Percentiles rank a stretch among this genome's conserved stretches.
phyloP scores from a whole-genome alignment of 768 basidiomycete species.

The Suillus spraguei region DNA sequence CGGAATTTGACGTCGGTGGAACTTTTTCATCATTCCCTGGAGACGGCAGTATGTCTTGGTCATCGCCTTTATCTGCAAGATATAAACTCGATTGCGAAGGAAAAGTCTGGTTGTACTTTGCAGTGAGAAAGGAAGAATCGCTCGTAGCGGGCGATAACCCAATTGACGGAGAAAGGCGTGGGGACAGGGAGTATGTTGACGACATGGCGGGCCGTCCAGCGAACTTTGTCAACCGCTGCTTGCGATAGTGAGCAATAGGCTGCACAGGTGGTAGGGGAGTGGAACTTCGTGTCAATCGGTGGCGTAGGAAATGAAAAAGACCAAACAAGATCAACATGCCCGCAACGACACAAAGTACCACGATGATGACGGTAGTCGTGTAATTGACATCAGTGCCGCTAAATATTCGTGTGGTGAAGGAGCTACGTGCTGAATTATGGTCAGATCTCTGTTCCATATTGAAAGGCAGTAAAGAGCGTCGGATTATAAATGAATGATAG shows the following conservation, averaged over 20 bases:
- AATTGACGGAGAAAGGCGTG: conserved; percentile 25
- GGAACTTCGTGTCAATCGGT: conserved; percentile 32
- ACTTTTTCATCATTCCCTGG: conserved; percentile 1
- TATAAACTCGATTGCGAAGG: conserved; percentile 19
- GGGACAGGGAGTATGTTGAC: conserved; percentile 27
- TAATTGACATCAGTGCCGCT: conserved; percentile 3
- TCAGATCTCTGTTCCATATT: not conserved
- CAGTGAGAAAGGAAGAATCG: conserved; percentile 32
- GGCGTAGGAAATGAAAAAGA: conserved; percentile 41
- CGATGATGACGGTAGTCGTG: conserved; percentile 47
- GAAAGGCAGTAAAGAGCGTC: conserved; percentile 5
- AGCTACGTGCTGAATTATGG: not conserved
- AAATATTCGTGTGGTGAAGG: not conserved
- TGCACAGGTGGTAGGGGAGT: conserved; percentile 66
- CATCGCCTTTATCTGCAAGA: conserved; percentile 18
- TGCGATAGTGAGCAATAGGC: conserved; percentile 63
- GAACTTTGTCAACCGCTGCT: conserved; percentile 48
- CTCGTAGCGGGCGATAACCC: conserved; percentile 31
- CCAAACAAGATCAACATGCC: conserved; percentile 40
- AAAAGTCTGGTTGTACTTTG: conserved; percentile 25
- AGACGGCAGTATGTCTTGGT: conserved; percentile 16
- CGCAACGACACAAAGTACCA: conserved; percentile 49
- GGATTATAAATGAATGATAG: not conserved
- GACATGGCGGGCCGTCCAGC: conserved; percentile 27
- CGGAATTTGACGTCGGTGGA: conserved; percentile 8